A percentile compares a stretch with the other conserved stretches of the same genome.
These are phyloP conservation scores for Diplodia intermedia DNA, from an alignment of 2,329 filamentous ascomycete species.

Conservation along the genomic window DNA sequence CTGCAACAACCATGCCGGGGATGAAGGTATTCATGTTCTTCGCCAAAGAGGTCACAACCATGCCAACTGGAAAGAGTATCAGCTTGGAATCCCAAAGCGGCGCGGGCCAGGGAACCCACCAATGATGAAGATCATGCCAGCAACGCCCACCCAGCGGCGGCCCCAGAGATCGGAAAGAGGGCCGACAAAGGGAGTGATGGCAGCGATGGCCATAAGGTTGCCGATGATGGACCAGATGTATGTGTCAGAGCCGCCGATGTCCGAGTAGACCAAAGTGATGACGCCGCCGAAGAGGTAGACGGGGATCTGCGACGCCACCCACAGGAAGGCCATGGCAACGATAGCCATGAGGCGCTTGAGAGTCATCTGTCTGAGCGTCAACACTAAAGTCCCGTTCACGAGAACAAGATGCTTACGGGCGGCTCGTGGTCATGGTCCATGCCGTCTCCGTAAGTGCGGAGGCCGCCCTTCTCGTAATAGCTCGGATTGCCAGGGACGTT, in stretches of 20 bases:
- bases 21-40: conserved; percentile 42
- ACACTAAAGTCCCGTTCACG: not conserved
- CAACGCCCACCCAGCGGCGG: conserved; percentile 43
- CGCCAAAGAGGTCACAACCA: conserved; percentile 62
- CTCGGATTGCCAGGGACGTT: conserved; percentile 45
- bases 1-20: conserved; percentile 60
- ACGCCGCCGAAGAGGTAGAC: conserved; percentile 56
- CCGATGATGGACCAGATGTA: conserved; percentile 63
- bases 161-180: conserved; percentile 46
- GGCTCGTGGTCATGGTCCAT: conserved; percentile 57
- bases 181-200: conserved; percentile 69
- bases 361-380: conserved; percentile 52
- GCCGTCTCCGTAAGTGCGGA: conserved; percentile 56
- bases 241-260: conserved; percentile 65
- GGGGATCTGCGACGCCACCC: conserved; percentile 67
- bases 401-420: conserved; percentile 43
- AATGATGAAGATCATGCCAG: conserved; percentile 37
- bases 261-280: conserved; percentile 60
- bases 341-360: conserved; percentile 61
- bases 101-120: not conserved
- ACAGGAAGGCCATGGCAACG: conserved; percentile 65
- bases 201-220: conserved; percentile 64
- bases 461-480: conserved; percentile 56
- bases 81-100: conserved; percentile 44
- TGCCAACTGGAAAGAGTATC: conserved; percentile 51